phyloP scores from a whole-genome alignment of 1,284 basidiomycete genomes.

The Puccinia coronata region DNA sequence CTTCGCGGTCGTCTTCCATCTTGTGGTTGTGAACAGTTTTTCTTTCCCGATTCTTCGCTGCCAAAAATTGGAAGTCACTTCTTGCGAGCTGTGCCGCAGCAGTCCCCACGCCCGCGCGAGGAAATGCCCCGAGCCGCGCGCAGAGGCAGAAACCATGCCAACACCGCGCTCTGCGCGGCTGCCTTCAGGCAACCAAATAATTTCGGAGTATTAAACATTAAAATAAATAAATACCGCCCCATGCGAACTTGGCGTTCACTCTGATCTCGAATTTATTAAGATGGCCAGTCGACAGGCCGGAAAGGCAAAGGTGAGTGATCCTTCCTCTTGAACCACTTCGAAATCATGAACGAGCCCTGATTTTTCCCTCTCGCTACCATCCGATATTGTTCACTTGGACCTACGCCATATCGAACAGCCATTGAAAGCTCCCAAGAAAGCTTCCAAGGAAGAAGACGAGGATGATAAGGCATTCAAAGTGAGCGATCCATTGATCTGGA shows the following conservation, averaged over 20 bases:
- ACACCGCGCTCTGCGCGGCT: no score
- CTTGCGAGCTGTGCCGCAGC: no score
- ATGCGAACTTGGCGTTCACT: neutral
- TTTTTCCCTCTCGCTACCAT: no score
- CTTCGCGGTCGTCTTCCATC: conserved; percentile 59
- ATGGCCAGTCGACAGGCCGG: conserved; percentile 42
- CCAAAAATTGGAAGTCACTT: neutral
- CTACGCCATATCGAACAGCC: no score
- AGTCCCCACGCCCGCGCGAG: no score
- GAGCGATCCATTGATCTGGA: neutral
- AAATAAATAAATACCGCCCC: no score
- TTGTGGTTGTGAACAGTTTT: neutral
- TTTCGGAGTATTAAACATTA: no score
- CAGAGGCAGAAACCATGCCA: no score
- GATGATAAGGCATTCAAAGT: conserved; percentile 48
- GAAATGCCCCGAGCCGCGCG: no score
- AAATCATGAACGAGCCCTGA: no score
- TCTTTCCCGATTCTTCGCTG: neutral
- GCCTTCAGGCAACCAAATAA: no score
- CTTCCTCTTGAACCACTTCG: neutral
- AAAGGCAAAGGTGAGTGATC: conserved; percentile 36
- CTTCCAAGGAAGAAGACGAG: conserved; percentile 43
- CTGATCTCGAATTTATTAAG: neutral
- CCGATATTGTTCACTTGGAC: neutral
- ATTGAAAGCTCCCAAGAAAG: conserved; percentile 42